phyloP scores from a whole-genome alignment of 805 yeast species.

The Debaryomyces castellii region DNA sequence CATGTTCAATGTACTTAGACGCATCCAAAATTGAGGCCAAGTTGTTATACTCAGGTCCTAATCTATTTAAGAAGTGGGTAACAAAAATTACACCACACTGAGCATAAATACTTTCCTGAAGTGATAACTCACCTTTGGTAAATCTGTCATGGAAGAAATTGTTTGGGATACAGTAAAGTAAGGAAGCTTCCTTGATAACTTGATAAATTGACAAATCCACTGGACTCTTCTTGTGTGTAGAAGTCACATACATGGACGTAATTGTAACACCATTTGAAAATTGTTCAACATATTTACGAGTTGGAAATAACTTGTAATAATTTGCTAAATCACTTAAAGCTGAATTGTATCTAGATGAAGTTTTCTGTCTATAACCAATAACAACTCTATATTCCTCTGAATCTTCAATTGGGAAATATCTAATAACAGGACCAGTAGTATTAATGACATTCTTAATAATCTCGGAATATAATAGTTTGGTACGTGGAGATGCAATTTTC shows the following conservation, averaged over 20 bases:
- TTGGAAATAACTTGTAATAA: constrained; percentile 80
- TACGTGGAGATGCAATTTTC: constrained; percentile 74
- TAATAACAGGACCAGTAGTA: constrained; percentile 91
- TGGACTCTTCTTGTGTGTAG: constrained; percentile 51
- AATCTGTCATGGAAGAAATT: constrained; percentile 76
- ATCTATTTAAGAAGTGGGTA: constrained; percentile 89
- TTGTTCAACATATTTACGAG: constrained; percentile 92
- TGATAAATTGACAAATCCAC: constrained; percentile 81
- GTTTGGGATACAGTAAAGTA: constrained; percentile 87
- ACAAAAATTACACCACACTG: constrained; percentile 92
- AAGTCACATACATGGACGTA: constrained; percentile 80
- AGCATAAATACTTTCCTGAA: constrained; percentile 93
- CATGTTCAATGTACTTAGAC: constrained; percentile 59
- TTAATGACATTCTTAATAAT: constrained; percentile 66
- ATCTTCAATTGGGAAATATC: constrained; percentile 76
- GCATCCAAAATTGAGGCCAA: constrained; percentile 64
- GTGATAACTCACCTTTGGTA: constrained; percentile 72
- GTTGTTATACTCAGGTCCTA: constrained; percentile 85
- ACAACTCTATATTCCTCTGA: constrained; percentile 83
- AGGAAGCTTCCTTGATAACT: constrained; percentile 89
- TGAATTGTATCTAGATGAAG: constrained; percentile 84
- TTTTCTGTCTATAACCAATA: constrained; percentile 80
- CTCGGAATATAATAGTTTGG: constrained; percentile 73
- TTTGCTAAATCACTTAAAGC: constrained; percentile 84
- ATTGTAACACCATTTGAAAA: constrained; percentile 86